Percentiles rank a stretch among this genome's conserved stretches.
These are phyloP conservation scores for Globisporangium middletonii DNA, from an alignment of 352 stramenopile species.

Conservation along the genomic window DNA sequence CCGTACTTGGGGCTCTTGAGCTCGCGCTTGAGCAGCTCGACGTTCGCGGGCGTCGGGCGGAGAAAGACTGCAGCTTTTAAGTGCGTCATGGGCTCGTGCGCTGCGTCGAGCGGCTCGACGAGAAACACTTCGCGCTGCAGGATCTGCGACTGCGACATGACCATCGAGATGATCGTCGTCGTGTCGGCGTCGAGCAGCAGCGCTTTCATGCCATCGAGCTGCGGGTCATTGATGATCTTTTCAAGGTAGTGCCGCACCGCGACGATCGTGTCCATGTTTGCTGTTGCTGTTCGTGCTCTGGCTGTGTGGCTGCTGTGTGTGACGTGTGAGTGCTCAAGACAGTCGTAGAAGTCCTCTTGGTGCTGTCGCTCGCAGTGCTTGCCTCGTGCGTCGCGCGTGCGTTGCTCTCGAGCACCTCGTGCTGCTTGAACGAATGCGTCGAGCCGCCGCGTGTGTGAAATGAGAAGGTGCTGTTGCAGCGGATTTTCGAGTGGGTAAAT, in stretches of 20 bases:
- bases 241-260: slow-evolving; percentile 72
- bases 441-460: too few relatives aligned
- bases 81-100: slow-evolving; percentile 87
- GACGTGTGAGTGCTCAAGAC: not conserved
- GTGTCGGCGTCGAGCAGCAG: slow-evolving; percentile 94
- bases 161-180: slow-evolving; percentile 93
- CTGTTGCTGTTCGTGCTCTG: too few relatives aligned
- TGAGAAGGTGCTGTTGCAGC: too few relatives aligned
- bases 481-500: too few relatives aligned
- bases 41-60: slow-evolving; percentile 89
- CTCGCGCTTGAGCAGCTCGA: slow-evolving; percentile 91
- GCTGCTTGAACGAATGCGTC: too few relatives aligned
- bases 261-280: slow-evolving; percentile 63
- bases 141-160: slow-evolving; percentile 96
- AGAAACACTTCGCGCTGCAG: slow-evolving; percentile 95
- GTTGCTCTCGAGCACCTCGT: too few relatives aligned
- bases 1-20: slow-evolving; percentile 93
- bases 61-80: slow-evolving; percentile 95
- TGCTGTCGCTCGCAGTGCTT: not conserved
- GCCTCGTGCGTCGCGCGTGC: too few relatives aligned
- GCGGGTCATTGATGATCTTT: slow-evolving; percentile 76
- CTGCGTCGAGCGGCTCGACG: slow-evolving; percentile 87
- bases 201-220: slow-evolving; percentile 95
- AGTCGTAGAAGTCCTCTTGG: too few relatives aligned
- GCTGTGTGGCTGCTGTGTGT: not conserved